Evolutionary conservation across 2,329 filamentous ascomycete genomes (phyloP).

Genomic region (Fusarium verrucosum): DNA sequence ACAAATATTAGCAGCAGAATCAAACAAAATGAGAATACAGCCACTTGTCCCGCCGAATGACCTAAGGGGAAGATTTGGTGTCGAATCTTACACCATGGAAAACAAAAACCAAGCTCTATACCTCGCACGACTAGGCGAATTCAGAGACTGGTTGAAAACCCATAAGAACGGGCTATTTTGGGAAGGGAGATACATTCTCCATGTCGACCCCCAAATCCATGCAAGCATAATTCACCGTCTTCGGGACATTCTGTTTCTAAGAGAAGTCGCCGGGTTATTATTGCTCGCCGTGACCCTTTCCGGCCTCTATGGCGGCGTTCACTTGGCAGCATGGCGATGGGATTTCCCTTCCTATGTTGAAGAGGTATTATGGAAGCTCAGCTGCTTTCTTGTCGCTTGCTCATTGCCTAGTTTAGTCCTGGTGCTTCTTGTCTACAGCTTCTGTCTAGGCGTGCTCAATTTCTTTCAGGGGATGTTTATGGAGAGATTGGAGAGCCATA

Average conservation of each 20-base stretch:
- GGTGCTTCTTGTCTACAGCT: background rate
- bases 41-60: too few species aligned
- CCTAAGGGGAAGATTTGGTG: too few species aligned
- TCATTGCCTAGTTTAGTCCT: background rate
- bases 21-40: rapidly evolving
- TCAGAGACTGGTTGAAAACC: background rate
- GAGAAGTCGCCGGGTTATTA: too few species aligned
- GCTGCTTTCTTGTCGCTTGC: background rate
- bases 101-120: background rate
- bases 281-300: rapidly evolving
- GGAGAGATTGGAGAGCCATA: too few species aligned
- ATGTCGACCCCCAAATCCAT: background rate
- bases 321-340: background rate
- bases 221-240: too few species aligned
- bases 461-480: too few species aligned
- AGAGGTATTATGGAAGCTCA: background rate
- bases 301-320: background rate
- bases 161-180: background rate
- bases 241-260: too few species aligned
- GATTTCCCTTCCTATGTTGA: background rate
- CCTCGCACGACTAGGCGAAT: background rate
- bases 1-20: background rate
- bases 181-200: background rate
- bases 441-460: background rate
- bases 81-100: rapidly evolving